Base-by-base conservation (phyloP, 768 basidiomycete species). In the Coprinopsis marcescibilis region DNA sequence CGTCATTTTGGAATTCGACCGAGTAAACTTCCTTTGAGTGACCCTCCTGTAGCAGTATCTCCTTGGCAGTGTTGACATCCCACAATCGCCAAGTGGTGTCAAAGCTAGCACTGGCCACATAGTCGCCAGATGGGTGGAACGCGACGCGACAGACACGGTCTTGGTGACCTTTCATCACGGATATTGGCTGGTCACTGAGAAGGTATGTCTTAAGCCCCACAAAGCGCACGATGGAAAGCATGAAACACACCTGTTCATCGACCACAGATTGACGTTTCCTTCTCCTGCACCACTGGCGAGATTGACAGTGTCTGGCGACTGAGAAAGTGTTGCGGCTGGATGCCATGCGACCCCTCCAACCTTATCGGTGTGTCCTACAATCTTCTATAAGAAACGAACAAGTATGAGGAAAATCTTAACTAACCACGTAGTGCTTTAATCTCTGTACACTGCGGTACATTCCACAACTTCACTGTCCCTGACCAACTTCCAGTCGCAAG, bases 341-440 rank as follows among this genome's bases (percentile, higher is more conserved):
- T 99, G 94, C 96, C 96, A 99, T 30, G 94, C 93, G 36, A 97
- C 84, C 15, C 96, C 96, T 41, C 96, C 92, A 23, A 98, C 83
- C 43, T 87, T 83, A 59, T 98, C 95, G 29, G 72, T 77, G 57
- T 97, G 94, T 5, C 89, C 91, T 90, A 53, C 4, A 43, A 43
- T 13, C 34, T 32, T 8, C 10, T n/a, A 32, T 32, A n/a, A 32
- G n/a, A 32, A 8, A 32, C 15, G 35, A 17, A 17, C 3, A 12
- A 25, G 39, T 10, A 34, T 30, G 5, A 51, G n/a, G n/a, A n/a
- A n/a, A n/a, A n/a, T n/a, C n/a, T n/a, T n/a, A n/a, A n/a, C 70
- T 47, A 38, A 84, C 92, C 91, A 67, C 86, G 73, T 45, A 92
- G 65, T 17, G 88, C 77, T 37, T 78, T 73, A 36, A 90, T 76